Evolutionary conservation across 1,284 basidiomycete genomes (phyloP), one percentile per base, ranked within the genome.

Genomic region (Cryptococcus floricola): DNA sequence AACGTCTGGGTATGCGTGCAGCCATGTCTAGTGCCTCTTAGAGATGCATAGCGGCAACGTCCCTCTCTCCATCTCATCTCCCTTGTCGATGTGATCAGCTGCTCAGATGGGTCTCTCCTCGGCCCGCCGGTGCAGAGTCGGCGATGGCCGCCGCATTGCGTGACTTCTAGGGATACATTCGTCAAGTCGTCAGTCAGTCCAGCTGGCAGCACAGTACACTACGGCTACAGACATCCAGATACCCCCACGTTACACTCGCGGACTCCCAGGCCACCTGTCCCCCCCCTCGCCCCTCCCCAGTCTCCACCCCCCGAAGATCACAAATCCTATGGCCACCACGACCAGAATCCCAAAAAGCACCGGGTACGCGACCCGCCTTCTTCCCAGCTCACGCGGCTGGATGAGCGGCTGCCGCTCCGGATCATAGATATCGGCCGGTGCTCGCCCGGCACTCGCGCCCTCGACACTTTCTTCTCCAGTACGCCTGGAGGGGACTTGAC

Each of bases 181-280:
- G 31, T 34, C 6, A 34, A 34, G 31, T 34, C 31, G 10, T 34
- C 31, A 42, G 8, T 8, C 41, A 42, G 4, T 42, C 5, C 19
- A 42, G 41, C 41, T 42, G 16, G 16, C 41, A 16, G 19, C 39
- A 23, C 23, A 39, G 39, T n/a, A 39, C 39, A 8, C 19, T n/a
- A 23, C 39, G 14, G 41, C 41, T 23, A 42, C n/a, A 42, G 14
- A 10, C 7, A 23, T 42, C 41, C 41, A 23, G n/a, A 42, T 19
- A 12, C 5, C 42, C 25, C 16, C 42, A n/a, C n/a, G 6, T 5
- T 34, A 34, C 31, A 34, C 18, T 25, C 14, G 3, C 25, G 65
- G 63, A 41, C 67, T 65, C 8, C 69, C 69, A 41, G 67, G 69
- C 66, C 64, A 68, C 31, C 65, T 58, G 2, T 53, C 63, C 7